Conservation (phyloP, 345 rosid genomes). For the Ricinus communis region DNA sequence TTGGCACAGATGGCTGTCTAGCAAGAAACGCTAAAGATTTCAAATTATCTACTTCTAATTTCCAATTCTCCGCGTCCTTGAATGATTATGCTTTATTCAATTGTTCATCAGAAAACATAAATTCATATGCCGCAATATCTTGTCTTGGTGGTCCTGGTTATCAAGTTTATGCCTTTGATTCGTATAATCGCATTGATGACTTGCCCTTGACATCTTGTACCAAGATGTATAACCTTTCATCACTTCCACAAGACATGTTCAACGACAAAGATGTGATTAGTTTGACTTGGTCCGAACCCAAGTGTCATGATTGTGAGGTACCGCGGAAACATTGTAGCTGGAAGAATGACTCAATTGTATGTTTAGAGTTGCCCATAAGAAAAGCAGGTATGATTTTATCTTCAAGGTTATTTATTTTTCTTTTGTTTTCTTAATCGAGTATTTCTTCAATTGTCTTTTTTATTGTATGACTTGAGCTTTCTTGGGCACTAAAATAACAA, state of each 20-base stretch:
- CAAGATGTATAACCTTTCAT: constrained; percentile 16
- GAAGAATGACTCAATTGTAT: not conserved
- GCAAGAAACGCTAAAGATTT: not conserved
- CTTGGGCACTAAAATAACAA: no score
- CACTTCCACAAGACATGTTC: not conserved
- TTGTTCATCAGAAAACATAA: not conserved
- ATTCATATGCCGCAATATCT: not conserved
- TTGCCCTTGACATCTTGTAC: constrained; percentile 7
- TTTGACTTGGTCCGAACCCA: not conserved
- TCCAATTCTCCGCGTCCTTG: not conserved
- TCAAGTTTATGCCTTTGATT: not conserved
- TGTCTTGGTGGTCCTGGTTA: constrained; percentile 9
- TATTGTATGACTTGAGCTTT: no score
- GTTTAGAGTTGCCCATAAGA: not conserved
- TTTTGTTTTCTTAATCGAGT: no score
- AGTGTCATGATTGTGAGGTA: not conserved
- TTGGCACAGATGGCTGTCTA: not conserved
- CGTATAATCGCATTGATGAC: not conserved
- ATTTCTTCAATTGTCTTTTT: no score
- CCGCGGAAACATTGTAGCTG: not conserved
- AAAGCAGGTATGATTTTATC: not conserved
- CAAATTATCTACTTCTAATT: not conserved
- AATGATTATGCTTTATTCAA: not conserved
- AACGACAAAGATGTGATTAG: not conserved
- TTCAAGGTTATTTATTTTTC: no score